A percentile compares a stretch with the other conserved stretches of the same genome.
phyloP scores from a whole-genome alignment of 108 stramenopile species.

The Cyclostephanos tholiformis region DNA sequence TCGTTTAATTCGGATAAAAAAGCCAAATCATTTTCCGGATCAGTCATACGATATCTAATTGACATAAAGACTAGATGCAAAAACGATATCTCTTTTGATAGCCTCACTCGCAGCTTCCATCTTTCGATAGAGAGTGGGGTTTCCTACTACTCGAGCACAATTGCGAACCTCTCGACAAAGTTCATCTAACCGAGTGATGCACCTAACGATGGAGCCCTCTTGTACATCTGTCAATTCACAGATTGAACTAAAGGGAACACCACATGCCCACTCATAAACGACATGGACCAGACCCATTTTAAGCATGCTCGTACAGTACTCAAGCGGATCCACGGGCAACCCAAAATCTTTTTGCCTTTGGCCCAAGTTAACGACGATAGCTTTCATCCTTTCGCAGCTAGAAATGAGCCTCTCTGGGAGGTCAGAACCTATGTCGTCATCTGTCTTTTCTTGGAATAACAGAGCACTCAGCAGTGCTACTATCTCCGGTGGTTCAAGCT shows the following conservation, averaged over 20 bases:
- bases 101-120: constrained; percentile 93
- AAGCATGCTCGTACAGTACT: constrained; percentile 76
- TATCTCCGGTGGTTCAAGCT: constrained; percentile 93
- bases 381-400: constrained; percentile 76
- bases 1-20: neutral
- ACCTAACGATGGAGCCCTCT: constrained; percentile 96
- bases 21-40: neutral
- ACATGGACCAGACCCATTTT: constrained; percentile 97
- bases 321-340: constrained; percentile 78
- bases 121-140: constrained; percentile 93
- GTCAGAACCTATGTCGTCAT: constrained; percentile 74
- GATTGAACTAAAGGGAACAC: constrained; percentile 91
- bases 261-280: constrained; percentile 98
- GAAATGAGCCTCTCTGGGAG: constrained; percentile 71
- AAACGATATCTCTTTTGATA: constrained; percentile 97
- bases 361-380: constrained; percentile 77
- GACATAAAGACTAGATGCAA: constrained; percentile 96
- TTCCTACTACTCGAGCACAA: constrained; percentile 94
- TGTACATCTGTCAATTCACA: constrained; percentile 90
- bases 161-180: constrained; percentile 96
- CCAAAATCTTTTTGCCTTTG: constrained; percentile 83
- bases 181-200: constrained; percentile 96
- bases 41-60: constrained; percentile 41
- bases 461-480: constrained; percentile 92
- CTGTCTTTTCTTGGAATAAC: constrained; percentile 92